These are phyloP conservation scores for Endocalyx cinctus DNA, from an alignment of 2,329 filamentous ascomycete species.

Conservation along the genomic window DNA sequence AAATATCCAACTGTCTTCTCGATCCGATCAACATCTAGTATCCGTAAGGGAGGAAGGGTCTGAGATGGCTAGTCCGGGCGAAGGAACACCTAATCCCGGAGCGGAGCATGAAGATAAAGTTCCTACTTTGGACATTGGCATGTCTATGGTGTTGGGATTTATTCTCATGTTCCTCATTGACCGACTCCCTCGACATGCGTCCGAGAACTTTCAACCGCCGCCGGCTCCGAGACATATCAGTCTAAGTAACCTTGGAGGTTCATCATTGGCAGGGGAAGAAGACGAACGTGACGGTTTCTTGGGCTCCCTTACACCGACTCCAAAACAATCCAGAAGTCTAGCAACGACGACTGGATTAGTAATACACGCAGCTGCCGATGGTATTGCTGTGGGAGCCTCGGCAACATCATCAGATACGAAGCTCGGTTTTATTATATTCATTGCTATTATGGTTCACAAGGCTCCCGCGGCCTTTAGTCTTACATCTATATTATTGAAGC, in stretches of 20 bases:
- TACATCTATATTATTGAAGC: conserved; percentile 83
- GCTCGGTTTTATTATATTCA: conserved; percentile 85
- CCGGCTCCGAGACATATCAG: conserved; percentile 80
- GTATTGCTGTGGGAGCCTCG: conserved; percentile 91
- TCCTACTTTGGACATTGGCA: conserved; percentile 74
- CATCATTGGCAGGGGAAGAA: conserved; percentile 43
- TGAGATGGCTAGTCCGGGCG: conserved; percentile 13
- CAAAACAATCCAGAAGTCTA: conserved; percentile 57
- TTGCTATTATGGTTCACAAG: conserved; percentile 97
- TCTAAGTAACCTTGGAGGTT: conserved; percentile 69
- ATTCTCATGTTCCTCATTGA: conserved; percentile 97
- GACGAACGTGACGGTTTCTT: conserved; percentile 56
- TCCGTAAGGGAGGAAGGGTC: conserved; percentile 4
- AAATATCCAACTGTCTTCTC: too few species aligned
- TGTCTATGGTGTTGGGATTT: conserved; percentile 84
- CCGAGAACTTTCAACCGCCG: conserved; percentile 57
- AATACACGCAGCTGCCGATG: conserved; percentile 91
- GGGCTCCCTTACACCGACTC: conserved; percentile 52
- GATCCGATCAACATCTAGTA: too few species aligned
- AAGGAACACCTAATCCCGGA: conserved; percentile 7
- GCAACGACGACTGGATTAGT: conserved; percentile 93
- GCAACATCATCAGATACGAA: conserved; percentile 68
- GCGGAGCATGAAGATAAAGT: conserved; percentile 35
- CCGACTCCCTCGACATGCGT: conserved; percentile 70
- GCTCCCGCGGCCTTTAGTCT: conserved; percentile 92